Evolutionary conservation across 2,329 filamentous ascomycete species (phyloP).

Genomic region (Leptoxyphium fumago): DNA sequence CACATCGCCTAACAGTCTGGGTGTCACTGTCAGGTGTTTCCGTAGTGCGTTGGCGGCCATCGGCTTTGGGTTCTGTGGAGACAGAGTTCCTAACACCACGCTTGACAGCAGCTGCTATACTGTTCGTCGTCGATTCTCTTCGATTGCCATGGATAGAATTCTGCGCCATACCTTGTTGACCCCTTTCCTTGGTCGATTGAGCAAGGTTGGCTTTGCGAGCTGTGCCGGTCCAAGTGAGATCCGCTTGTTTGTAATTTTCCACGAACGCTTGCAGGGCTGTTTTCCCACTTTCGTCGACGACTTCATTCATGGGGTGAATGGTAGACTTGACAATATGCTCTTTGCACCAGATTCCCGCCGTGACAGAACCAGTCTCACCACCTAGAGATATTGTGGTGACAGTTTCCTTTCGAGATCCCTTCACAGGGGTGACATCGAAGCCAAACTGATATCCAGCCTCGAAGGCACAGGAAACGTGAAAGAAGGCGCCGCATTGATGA

Average conservation of each 20-base stretch:
- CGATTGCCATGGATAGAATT: constrained; percentile 19
- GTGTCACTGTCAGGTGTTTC: constrained; percentile 12
- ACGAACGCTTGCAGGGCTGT: constrained; percentile 79
- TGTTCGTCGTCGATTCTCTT: constrained; percentile 24
- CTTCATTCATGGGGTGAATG: constrained; percentile 66
- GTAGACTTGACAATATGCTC: constrained; percentile 59
- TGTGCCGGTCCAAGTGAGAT: constrained; percentile 77
- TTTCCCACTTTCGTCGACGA: constrained; percentile 52
- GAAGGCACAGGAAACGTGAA: constrained; percentile 85
- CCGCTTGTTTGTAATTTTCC: constrained; percentile 86
- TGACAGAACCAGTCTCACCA: constrained; percentile 66
- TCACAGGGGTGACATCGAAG: constrained; percentile 81
- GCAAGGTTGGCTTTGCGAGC: constrained; percentile 76
- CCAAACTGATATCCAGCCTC: constrained; percentile 70
- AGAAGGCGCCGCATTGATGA: constrained; percentile 53
- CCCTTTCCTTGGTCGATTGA: constrained; percentile 44
- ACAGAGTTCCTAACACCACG: constrained; percentile 20
- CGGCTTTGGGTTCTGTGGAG: constrained; percentile 14
- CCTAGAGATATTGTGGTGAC: constrained; percentile 67
- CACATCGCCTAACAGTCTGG: constrained; percentile 25
- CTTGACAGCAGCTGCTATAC: constrained; percentile 17
- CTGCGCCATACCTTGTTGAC: constrained; percentile 20
- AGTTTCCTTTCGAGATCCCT: constrained; percentile 72
- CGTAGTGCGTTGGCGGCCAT: constrained; percentile 12
- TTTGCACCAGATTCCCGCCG: constrained; percentile 82